These are phyloP conservation scores for Ballota nigra DNA, from an alignment of 257 asterid genomes.

Conservation along the genomic window DNA sequence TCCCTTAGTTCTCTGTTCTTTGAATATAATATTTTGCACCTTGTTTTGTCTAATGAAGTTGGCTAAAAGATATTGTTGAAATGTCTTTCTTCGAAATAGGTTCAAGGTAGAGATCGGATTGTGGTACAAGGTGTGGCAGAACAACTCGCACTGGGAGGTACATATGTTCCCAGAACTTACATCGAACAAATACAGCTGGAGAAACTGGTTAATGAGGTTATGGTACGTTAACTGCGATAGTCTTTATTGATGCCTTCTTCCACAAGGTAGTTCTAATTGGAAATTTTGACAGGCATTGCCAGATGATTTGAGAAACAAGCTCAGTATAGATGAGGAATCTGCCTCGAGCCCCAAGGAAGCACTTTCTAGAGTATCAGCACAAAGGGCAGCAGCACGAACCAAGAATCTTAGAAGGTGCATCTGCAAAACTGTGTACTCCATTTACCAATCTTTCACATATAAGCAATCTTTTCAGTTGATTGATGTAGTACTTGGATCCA, in stretches of 20 bases:
- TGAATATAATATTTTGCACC: neutral
- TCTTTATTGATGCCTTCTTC: constrained; percentile 8
- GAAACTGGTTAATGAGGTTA: constrained; percentile 88
- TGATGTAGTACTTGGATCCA: neutral
- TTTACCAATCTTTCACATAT: neutral
- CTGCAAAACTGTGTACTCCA: constrained; percentile 11
- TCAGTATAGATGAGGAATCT: constrained; percentile 83
- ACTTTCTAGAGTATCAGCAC: constrained; percentile 73
- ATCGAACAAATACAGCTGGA: constrained; percentile 97
- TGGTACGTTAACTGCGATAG: constrained; percentile 55
- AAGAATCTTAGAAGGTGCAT: constrained; percentile 61
- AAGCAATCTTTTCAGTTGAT: neutral
- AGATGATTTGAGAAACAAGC: constrained; percentile 88
- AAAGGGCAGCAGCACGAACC: constrained; percentile 53
- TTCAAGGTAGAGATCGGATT: constrained; percentile 89
- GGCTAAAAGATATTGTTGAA: constrained; percentile 13
- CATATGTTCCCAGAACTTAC: constrained; percentile 85
- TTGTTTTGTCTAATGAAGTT: neutral
- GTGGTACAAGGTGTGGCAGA: constrained; percentile 65
- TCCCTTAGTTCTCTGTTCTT: neutral
- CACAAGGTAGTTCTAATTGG: constrained; percentile 25
- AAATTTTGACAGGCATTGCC: constrained; percentile 73
- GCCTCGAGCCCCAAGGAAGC: constrained; percentile 89
- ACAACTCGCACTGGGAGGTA: constrained; percentile 83
- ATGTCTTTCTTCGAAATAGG: constrained; percentile 40